Percentiles rank a stretch among this genome's conserved stretches.
These are phyloP conservation scores for Wickerhamiella lipophila DNA, from an alignment of 805 yeast genomes.

Conservation along the genomic window DNA sequence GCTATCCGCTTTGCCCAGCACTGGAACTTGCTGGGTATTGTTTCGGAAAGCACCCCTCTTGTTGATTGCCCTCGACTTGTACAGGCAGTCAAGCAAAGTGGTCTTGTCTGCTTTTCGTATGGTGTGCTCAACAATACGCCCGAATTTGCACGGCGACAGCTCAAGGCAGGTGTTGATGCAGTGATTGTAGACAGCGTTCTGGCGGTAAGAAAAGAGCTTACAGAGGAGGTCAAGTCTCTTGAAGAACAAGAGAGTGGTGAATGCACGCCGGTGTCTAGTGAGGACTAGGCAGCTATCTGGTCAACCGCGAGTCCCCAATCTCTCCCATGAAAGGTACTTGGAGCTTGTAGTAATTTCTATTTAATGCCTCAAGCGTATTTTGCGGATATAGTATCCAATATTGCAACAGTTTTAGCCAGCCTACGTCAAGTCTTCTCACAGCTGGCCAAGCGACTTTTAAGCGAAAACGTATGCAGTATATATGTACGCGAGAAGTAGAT, in stretches of 20 bases:
- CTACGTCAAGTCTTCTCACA: too few species aligned
- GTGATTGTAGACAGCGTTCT: constrained; percentile 93
- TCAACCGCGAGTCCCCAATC: too few species aligned
- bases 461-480: too few species aligned
- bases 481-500: too few species aligned
- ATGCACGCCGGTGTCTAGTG: neutral
- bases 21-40: constrained; percentile 88
- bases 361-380: too few species aligned
- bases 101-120: constrained; percentile 86
- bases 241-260: neutral
- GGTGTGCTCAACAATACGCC: constrained; percentile 80
- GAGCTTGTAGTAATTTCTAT: too few species aligned
- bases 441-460: too few species aligned
- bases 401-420: too few species aligned
- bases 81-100: constrained; percentile 78
- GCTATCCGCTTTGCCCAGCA: constrained; percentile 82
- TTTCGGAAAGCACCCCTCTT: constrained; percentile 74
- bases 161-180: constrained; percentile 94
- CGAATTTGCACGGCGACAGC: constrained; percentile 66
- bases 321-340: too few species aligned
- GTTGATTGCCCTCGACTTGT: constrained; percentile 85
- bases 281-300: too few species aligned
- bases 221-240: neutral
- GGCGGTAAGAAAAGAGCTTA: constrained; percentile 76
- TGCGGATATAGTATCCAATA: too few species aligned